Conservation (phyloP, 2,329 filamentous ascomycete species). For the Pseudogymnoascus sp. region DNA sequence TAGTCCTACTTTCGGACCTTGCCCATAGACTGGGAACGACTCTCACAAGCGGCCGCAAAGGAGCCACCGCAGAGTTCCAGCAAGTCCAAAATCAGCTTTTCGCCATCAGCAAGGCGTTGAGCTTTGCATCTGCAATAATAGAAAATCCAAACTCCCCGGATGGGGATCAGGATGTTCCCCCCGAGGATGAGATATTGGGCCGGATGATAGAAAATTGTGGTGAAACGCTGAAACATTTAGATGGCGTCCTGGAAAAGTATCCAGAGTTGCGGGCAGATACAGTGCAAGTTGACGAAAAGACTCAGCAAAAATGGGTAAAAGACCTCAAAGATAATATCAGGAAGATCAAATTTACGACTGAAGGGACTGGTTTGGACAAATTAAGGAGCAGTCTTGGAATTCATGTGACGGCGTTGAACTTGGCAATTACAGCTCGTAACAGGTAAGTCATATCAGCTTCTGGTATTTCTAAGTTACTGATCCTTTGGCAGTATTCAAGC, state of each 20-base stretch:
- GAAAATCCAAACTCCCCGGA: background rate
- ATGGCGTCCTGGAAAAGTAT: constrained; percentile 7
- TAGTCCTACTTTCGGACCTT: constrained; percentile 4
- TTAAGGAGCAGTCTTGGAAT: constrained; percentile 3
- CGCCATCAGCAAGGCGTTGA: constrained; percentile 11
- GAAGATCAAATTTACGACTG: constrained; percentile 11
- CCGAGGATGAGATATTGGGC: constrained; percentile 7
- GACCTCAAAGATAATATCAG: constrained; percentile 5
- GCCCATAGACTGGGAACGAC: background rate
- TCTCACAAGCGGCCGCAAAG: background rate
- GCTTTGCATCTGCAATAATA: background rate
- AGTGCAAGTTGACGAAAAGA: background rate
- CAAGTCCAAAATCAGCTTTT: constrained; percentile 12
- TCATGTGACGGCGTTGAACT: constrained; percentile 9
- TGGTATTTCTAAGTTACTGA: background rate
- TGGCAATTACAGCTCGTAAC: constrained; percentile 8
- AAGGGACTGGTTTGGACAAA: constrained; percentile 7
- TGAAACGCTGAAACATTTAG: constrained; percentile 5
- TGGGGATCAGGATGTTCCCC: background rate
- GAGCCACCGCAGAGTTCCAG: constrained; percentile 3
- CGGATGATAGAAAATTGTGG: constrained; percentile 11
- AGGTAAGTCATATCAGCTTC: background rate
- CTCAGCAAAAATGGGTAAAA: background rate
- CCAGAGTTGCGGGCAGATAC: constrained; percentile 1
- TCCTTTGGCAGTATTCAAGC: background rate